Base-by-base conservation (phyloP, 1,284 basidiomycete species). In the Meripilus lineatus region DNA sequence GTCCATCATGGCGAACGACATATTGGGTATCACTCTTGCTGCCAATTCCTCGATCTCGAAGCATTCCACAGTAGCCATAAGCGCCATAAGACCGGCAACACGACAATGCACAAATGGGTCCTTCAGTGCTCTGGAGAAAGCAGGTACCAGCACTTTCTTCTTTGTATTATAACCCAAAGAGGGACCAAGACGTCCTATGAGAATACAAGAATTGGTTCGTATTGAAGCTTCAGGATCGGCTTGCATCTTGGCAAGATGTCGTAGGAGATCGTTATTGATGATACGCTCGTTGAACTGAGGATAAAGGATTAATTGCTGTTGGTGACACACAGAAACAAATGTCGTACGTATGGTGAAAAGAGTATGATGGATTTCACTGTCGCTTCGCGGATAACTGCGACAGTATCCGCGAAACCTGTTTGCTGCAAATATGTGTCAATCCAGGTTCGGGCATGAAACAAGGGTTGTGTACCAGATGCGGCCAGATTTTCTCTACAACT, bases 151-250 rank as follows among this genome's bases (percentile, higher is more conserved):
- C 8, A 99, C 93, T 59, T 97, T 98, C 51, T 85, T 82, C 61
- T 94, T 93, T 5, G 95, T 98, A 53, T 91, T 84, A 47, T 88
- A 77, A 1, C 88, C 86, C 2, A 99, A 71, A 2, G 80, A 79
- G 0, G 92, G 92, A 0, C 89, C 92, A 3, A 99, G 75, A 8
- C 94, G 79, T 7, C 95, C 95, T 34, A 99, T 82, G 3, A 99
- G 79, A 53, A 99, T 96, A 58, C 93, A 98, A 0, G 95, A 97
- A 61, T 99, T 99, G 11, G 95, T 99, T 33, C 96, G 81, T 57
- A 99, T 97, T 1, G 93, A 94, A 0, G 94, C 79, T 65, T 98
- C 95, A 0, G 84, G 71, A 59, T 99, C 95, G 15, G 79, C 81
- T 69, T 99, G 96, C 66, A 91, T 89, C 56, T 91, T 91, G 2